Evolutionary conservation across 345 rosid genomes (phyloP).

Genomic region (Citrus inodora): DNA sequence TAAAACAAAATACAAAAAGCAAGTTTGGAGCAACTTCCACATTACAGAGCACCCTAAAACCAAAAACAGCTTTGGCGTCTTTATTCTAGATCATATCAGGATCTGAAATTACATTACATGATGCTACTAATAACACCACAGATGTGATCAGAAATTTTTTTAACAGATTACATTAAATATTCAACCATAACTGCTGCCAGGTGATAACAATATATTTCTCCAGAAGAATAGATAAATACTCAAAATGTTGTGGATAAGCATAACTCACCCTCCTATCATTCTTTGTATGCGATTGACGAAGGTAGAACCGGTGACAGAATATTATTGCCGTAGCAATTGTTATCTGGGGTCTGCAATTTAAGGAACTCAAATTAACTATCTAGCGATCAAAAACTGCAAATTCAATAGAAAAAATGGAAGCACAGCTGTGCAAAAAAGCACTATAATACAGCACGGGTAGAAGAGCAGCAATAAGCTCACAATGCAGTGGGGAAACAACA

Average conservation of each 20-base stretch:
- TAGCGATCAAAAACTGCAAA: neutral
- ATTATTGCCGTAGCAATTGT: slow-evolving; percentile 70
- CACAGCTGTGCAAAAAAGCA: neutral
- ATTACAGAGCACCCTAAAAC: neutral
- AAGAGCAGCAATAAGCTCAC: neutral
- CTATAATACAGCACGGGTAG: neutral
- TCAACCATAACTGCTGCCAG: neutral
- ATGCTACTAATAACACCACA: neutral
- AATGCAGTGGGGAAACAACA: neutral
- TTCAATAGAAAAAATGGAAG: neutral
- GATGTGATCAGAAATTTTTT: neutral
- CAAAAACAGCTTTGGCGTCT: neutral
- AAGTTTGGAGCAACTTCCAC: neutral
- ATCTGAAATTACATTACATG: neutral
- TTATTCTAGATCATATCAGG: neutral
- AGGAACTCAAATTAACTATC: neutral
- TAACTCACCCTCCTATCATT: slow-evolving; percentile 58
- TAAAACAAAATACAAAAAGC: neutral
- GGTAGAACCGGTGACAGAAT: slow-evolving; percentile 60
- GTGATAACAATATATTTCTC: neutral
- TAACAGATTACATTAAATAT: neutral
- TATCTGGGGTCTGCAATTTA: slow-evolving; percentile 53
- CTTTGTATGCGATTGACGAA: slow-evolving; percentile 58
- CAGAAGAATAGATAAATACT: neutral
- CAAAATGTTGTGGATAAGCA: neutral